Percentiles rank a stretch among this genome's conserved stretches.
phyloP scores from a whole-genome alignment of 2,329 filamentous ascomycete genomes.

The Aspergillus brunneoviolaceus region DNA sequence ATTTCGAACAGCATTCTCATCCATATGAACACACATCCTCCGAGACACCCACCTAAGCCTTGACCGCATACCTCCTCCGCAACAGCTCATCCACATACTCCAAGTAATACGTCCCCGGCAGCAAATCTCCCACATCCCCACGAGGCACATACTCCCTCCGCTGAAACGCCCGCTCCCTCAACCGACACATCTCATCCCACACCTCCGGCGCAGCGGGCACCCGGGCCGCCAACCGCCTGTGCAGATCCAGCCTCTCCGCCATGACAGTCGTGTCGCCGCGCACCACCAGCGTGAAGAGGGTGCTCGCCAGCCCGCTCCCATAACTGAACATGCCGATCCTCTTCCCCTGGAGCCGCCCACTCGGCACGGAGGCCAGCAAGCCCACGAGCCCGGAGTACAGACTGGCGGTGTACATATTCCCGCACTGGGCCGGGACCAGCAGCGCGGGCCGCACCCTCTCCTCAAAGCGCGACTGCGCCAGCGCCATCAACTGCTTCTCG shows the following conservation, averaged over 20 bases:
- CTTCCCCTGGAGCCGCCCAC: constrained; percentile 66
- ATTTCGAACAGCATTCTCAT: no score
- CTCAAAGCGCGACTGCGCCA: constrained; percentile 80
- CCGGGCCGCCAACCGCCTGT: constrained; percentile 65
- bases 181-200: constrained; percentile 76
- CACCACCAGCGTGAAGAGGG: constrained; percentile 66
- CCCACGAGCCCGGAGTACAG: constrained; percentile 59
- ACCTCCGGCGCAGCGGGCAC: constrained; percentile 66
- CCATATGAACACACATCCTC: no score
- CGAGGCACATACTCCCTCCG: constrained; percentile 73
- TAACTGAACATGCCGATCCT: constrained; percentile 76
- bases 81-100: constrained; percentile 81
- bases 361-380: constrained; percentile 63
- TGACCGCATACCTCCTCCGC: constrained; percentile 73
- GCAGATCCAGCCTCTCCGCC: constrained; percentile 66
- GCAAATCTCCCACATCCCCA: constrained; percentile 66
- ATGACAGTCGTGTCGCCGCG: constrained; percentile 69
- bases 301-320: constrained; percentile 73
- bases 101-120: constrained; percentile 72
- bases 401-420: constrained; percentile 64
- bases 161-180: constrained; percentile 79
- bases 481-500: constrained; percentile 81
- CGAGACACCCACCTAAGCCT: constrained; percentile 38
- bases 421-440: constrained; percentile 73
- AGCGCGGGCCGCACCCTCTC: constrained; percentile 72